Conservation (phyloP, 2,329 filamentous ascomycete species). For the Graphilbum sp. region DNA sequence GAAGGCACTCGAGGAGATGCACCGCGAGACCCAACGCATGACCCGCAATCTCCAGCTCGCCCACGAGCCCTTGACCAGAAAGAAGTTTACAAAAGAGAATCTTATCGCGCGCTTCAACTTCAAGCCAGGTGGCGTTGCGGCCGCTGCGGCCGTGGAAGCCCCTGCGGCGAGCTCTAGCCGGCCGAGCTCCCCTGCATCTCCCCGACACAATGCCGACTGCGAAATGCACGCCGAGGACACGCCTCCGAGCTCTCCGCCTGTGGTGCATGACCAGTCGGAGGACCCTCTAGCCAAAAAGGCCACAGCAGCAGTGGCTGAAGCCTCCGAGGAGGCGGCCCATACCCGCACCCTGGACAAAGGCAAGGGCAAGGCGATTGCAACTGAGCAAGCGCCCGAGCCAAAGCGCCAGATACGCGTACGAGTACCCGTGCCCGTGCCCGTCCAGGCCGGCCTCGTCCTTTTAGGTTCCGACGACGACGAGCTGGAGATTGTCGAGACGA, state of each 20-base stretch:
- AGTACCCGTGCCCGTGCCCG: conserved; percentile 18
- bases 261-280: not conserved
- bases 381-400: conserved; percentile 12
- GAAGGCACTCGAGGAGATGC: conserved; percentile 90
- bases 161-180: conserved; percentile 38
- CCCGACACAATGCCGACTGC: conserved; percentile 30
- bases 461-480: conserved; percentile 28
- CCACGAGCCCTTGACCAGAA: conserved; percentile 79
- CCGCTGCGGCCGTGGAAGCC: not conserved
- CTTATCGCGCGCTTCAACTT: conserved; percentile 78
- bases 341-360: conserved; percentile 30
- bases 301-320: not conserved
- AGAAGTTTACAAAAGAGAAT: conserved; percentile 71
- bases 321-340: not conserved
- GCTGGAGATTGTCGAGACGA: conserved; percentile 41
- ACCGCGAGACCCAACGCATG: conserved; percentile 82
- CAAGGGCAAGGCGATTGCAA: conserved; percentile 37
- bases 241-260: conserved; percentile 54
- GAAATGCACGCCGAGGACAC: conserved; percentile 26
- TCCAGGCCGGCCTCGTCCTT: conserved; percentile 20
- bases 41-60: conserved; percentile 78
- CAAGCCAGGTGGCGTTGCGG: conserved; percentile 23
- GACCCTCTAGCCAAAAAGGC: not conserved
- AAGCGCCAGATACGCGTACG: conserved; percentile 33
- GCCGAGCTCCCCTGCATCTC: conserved; percentile 30